Base-by-base conservation (phyloP, 805 yeast species). In the Saccharomycopsis guyanensis region DNA sequence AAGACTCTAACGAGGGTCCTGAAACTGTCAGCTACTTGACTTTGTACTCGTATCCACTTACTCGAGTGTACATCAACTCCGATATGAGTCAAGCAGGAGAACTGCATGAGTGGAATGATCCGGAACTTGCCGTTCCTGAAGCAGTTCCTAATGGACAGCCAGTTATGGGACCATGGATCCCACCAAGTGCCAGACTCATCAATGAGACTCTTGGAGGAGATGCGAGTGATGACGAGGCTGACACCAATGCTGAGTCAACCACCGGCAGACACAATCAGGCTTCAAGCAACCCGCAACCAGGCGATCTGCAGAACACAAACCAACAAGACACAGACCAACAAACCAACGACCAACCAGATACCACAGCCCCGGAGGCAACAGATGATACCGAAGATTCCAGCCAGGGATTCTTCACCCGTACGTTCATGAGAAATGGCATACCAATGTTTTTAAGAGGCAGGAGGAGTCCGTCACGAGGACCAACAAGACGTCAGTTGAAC, bases 41-140 rank as follows among this genome's bases (percentile, higher is more conserved):
- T 3, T 15, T 45, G 16, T 50, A 46, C 33, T 33, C 42, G 4
- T 46, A 34, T 22, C 49, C 46, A n/a, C 35, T 50, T 25, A 23
- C 53, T 19, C 32, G 50, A 25, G 34, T 24, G 1, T 42, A 42
- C 34, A 43, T 50, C 15, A 18, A 23, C 20, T 31, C 50, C 4
- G 50, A 50, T 23, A 23, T 32, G 13, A 37, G 47, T 3, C 34
- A 46, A 15, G 43, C 43, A 8, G 51, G 51, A 8, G 51, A 34
- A 18, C 36, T 38, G 29, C 53, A 50, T 33, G 15, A 27, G 3
- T 39, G 33, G 18, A 18, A 32, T 4, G 53, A 50, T 36, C 50
- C 53, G 3, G 43, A 31, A 8, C n/a, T 50, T 3, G 42, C 39
- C 8, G 5, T 50, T 18, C 53, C 53, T 8, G 47, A 50, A 24